Conservation (phyloP, 495 filamentous ascomycete species). For the Rusavskia elegans region DNA sequence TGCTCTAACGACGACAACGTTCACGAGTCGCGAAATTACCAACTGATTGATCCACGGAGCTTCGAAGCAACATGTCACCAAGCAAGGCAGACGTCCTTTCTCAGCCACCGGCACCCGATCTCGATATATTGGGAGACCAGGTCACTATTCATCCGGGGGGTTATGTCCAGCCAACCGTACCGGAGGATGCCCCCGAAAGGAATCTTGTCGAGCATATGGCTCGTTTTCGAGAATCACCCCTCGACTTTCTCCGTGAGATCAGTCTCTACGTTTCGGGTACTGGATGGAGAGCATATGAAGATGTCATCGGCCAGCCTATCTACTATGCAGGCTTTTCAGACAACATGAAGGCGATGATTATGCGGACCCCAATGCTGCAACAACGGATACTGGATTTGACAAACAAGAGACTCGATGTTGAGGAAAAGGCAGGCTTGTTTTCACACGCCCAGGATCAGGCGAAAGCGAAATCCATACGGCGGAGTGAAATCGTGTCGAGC, state of each 20-base stretch:
- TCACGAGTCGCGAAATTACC: no score
- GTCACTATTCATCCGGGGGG: slow-evolving; percentile 70
- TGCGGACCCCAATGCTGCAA: slow-evolving; percentile 60
- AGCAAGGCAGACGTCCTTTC: slow-evolving; percentile 6
- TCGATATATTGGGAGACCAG: slow-evolving; percentile 65
- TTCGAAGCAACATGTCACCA: background rate
- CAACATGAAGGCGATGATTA: slow-evolving; percentile 62
- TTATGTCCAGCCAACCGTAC: slow-evolving; percentile 36
- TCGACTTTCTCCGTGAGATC: slow-evolving; percentile 84
- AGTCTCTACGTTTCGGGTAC: slow-evolving; percentile 77
- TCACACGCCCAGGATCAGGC: slow-evolving; percentile 27
- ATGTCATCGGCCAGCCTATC: slow-evolving; percentile 76
- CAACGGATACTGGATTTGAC: slow-evolving; percentile 62
- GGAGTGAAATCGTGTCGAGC: slow-evolving; percentile 45
- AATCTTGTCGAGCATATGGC: slow-evolving; percentile 69
- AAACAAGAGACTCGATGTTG: slow-evolving; percentile 50
- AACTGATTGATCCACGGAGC: background rate
- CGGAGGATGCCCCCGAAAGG: slow-evolving; percentile 40
- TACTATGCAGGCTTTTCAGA: slow-evolving; percentile 89
- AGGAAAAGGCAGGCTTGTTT: slow-evolving; percentile 59
- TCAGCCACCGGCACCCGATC: slow-evolving; percentile 50
- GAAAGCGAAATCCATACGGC: slow-evolving; percentile 36
- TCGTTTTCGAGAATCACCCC: slow-evolving; percentile 54
- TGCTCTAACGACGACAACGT: no score
- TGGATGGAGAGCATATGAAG: slow-evolving; percentile 88